Conservation (phyloP, 306 rosid species). For the Lathyrus oleraceus region DNA sequence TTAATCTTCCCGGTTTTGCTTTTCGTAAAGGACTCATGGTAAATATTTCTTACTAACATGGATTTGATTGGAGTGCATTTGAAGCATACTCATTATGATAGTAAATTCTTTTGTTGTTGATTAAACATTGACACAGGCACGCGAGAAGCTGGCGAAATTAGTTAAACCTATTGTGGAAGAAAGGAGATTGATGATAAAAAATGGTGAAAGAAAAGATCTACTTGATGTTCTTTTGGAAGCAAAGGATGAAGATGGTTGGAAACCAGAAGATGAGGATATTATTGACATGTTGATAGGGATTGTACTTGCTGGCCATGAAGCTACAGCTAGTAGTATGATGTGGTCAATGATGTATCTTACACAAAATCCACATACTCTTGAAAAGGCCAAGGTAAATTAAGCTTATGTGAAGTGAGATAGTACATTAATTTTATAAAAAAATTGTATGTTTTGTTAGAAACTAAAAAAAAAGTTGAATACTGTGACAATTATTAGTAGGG, state of each 20-base stretch:
- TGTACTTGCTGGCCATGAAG: slow-evolving; percentile 1
- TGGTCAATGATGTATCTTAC: background rate
- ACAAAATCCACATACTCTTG: background rate
- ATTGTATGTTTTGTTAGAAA: too few species aligned
- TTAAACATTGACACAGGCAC: background rate
- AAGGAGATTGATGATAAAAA: background rate
- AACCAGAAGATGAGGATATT: background rate
- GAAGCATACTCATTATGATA: too few species aligned
- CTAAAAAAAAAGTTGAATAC: too few species aligned
- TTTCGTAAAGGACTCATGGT: slow-evolving; percentile 16
- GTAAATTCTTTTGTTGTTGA: too few species aligned
- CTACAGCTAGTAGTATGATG: background rate
- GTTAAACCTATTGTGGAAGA: background rate
- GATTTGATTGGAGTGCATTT: too few species aligned
- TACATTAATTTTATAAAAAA: too few species aligned
- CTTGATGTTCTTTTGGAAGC: background rate
- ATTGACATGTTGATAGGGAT: background rate
- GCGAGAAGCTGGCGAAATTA: background rate
- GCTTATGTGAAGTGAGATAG: too few species aligned
- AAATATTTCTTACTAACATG: background rate
- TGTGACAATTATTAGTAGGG: too few species aligned
- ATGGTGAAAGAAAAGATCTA: background rate
- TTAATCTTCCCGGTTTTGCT: slow-evolving; percentile 6
- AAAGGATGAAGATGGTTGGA: background rate
- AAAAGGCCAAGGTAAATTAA: background rate